These are phyloP conservation scores for Carex arenaria DNA, from an alignment of 202 grass and related monocot species.

Conservation along the genomic window DNA sequence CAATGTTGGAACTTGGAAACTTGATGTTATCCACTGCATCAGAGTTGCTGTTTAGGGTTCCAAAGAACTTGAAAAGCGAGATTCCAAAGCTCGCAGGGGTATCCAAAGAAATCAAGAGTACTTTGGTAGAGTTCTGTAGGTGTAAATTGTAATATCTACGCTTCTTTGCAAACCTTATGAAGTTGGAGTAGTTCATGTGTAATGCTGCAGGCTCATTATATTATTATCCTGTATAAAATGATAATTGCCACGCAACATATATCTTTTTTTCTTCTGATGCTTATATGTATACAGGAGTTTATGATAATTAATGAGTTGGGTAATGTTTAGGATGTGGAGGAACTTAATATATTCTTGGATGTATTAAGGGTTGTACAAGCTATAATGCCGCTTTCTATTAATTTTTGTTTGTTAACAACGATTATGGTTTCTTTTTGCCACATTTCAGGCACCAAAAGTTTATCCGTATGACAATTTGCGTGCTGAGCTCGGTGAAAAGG, in stretches of 20 bases:
- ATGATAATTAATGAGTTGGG: neutral
- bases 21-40: neutral
- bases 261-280: neutral
- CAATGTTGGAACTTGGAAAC: neutral
- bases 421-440: slow-evolving; percentile 4
- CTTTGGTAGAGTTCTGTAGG: neutral
- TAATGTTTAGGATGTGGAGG: neutral
- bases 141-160: too few relatives aligned
- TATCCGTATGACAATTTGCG: slow-evolving; percentile 90
- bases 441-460: slow-evolving; percentile 85
- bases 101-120: neutral
- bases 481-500: slow-evolving; percentile 66
- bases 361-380: neutral
- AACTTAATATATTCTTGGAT: neutral
- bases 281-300: neutral
- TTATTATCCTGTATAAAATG: neutral
- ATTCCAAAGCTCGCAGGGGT: neutral
- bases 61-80: neutral
- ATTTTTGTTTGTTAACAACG: neutral
- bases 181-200: neutral
- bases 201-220: neutral
- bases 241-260: neutral
- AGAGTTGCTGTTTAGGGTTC: neutral
- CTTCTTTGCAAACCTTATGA: neutral
- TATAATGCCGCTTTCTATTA: neutral